phyloP scores from a whole-genome alignment of 352 stramenopile genomes.

The Phytophthora crassamura region DNA sequence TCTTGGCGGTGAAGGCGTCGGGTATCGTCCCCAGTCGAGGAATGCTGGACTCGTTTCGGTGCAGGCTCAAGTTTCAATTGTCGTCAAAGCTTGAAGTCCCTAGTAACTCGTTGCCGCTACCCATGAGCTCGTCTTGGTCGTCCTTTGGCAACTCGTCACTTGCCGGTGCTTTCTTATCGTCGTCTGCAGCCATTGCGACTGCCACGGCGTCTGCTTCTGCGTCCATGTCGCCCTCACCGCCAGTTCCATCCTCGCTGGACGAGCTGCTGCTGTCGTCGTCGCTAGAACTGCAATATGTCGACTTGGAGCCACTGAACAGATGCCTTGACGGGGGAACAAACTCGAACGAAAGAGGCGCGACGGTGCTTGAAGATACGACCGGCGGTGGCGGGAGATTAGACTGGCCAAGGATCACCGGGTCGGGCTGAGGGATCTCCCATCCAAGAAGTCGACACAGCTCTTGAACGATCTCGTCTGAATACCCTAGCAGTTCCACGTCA shows the following conservation, averaged over 20 bases:
- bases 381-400: constrained; percentile 54
- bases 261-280: constrained; percentile 63
- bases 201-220: constrained; percentile 22
- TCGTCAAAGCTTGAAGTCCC: constrained; percentile 68
- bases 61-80: constrained; percentile 34
- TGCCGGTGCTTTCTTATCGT: constrained; percentile 29
- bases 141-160: constrained; percentile 46
- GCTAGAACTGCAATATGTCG: constrained; percentile 65
- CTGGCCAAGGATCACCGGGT: constrained; percentile 69
- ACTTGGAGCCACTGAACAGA: constrained; percentile 78
- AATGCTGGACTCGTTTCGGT: neutral
- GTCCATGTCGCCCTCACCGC: constrained; percentile 41
- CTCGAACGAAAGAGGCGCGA: constrained; percentile 59
- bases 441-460: constrained; percentile 78
- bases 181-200: constrained; percentile 47
- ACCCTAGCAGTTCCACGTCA: constrained; percentile 84
- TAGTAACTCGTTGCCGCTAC: constrained; percentile 77
- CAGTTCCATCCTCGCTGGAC: constrained; percentile 55
- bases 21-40: constrained; percentile 2
- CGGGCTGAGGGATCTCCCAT: constrained; percentile 80
- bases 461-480: constrained; percentile 87
- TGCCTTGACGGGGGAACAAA: constrained; percentile 76
- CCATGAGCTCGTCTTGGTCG: constrained; percentile 78
- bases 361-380: constrained; percentile 22
- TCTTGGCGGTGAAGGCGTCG: constrained; percentile 17